Percentiles rank a stretch among this genome's conserved stretches.
phyloP scores from a whole-genome alignment of 192 early-diverging fungal genomes.

The Lunasporangiospora selenospora region DNA sequence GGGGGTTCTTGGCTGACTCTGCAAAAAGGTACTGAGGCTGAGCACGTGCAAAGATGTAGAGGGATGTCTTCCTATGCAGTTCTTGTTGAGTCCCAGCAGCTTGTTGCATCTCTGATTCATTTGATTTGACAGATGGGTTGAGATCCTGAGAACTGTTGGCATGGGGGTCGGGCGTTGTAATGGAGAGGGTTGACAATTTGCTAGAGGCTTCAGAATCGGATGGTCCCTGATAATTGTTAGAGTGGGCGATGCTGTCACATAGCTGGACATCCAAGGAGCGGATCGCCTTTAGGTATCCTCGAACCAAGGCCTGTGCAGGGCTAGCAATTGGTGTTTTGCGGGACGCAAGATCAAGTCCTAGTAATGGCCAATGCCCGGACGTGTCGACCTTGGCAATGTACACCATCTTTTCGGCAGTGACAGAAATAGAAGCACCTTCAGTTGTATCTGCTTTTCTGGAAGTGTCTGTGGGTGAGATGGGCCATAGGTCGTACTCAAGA shows the following conservation, averaged over 20 bases:
- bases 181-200: neutral
- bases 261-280: neutral
- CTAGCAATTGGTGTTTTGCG: neutral
- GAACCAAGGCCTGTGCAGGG: slow-evolving; percentile 34
- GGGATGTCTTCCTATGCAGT: slow-evolving; percentile 6
- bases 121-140: too few relatives aligned
- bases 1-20: slow-evolving; percentile 65
- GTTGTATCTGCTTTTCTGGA: too few relatives aligned
- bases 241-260: neutral
- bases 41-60: slow-evolving; percentile 82
- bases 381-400: slow-evolving; percentile 60
- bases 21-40: slow-evolving; percentile 90
- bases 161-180: too few relatives aligned
- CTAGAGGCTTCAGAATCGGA: too few relatives aligned
- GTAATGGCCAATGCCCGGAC: slow-evolving; percentile 37
- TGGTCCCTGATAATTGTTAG: too few relatives aligned
- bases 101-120: too few relatives aligned
- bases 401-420: slow-evolving; percentile 10
- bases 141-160: too few relatives aligned
- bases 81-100: too few relatives aligned
- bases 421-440: too few relatives aligned
- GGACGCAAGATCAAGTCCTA: slow-evolving; percentile 5
- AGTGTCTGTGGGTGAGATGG: neutral
- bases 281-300: slow-evolving; percentile 41
- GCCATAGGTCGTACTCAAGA: slow-evolving; percentile 23